Percentiles rank a stretch among this genome's conserved stretches.
These are phyloP conservation scores for Neoascochyta sp. DNA, from an alignment of 2,329 filamentous ascomycete genomes.

Conservation along the genomic window DNA sequence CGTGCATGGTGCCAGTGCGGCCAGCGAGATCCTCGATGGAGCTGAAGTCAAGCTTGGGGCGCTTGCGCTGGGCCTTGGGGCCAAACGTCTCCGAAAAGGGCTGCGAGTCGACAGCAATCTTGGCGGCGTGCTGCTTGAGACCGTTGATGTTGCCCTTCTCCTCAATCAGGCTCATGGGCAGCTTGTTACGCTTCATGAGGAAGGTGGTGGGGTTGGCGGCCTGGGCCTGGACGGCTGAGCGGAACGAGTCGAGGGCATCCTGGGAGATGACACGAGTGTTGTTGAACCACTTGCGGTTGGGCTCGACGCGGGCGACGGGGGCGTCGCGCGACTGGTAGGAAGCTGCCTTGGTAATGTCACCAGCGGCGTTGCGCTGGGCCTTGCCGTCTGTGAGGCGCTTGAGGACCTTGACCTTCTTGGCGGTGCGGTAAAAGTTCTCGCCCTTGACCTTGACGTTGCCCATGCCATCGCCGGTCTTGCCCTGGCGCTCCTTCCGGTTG, in stretches of 20 bases:
- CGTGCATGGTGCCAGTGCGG: slow-evolving; percentile 74
- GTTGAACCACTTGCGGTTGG: slow-evolving; percentile 96
- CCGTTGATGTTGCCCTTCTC: slow-evolving; percentile 73
- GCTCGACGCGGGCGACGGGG: slow-evolving; percentile 83
- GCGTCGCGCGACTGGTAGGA: slow-evolving; percentile 78
- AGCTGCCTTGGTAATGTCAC: slow-evolving; percentile 80
- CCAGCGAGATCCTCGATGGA: slow-evolving; percentile 78
- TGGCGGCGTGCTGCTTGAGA: slow-evolving; percentile 86
- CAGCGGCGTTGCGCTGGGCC: slow-evolving; percentile 73
- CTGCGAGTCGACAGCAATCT: slow-evolving; percentile 84
- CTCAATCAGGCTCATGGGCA: slow-evolving; percentile 89
- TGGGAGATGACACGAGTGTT: slow-evolving; percentile 90
- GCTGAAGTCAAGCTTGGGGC: slow-evolving; percentile 82
- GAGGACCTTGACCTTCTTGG: slow-evolving; percentile 80
- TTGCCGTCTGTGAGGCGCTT: slow-evolving; percentile 90
- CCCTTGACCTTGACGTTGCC: slow-evolving; percentile 89
- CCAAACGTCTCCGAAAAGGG: slow-evolving; percentile 90
- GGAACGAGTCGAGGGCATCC: slow-evolving; percentile 80
- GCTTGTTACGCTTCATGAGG: slow-evolving; percentile 93
- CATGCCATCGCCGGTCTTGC: slow-evolving; percentile 81
- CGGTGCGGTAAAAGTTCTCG: slow-evolving; percentile 93
- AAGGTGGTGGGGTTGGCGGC: slow-evolving; percentile 88
- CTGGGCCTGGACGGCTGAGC: slow-evolving; percentile 87
- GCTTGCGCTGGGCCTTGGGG: slow-evolving; percentile 86
- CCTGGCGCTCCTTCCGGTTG: slow-evolving; percentile 76